Conservation (phyloP, 2,329 filamentous ascomycete species). For the Neonectria punicea region DNA sequence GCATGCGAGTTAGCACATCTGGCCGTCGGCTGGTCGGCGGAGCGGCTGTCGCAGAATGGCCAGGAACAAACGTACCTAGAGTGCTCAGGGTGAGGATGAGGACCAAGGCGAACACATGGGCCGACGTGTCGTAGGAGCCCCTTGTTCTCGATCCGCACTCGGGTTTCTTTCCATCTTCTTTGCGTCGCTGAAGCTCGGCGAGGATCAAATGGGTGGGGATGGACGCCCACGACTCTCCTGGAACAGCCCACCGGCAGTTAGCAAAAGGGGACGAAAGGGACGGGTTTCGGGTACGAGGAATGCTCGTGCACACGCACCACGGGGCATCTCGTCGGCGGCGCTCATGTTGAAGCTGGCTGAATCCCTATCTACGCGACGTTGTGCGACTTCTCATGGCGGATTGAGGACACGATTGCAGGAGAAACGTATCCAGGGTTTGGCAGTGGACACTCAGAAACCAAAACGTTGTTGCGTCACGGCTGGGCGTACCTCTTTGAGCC, state of each 20-base stretch:
- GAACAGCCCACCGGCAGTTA: constrained; percentile 24
- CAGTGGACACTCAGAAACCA: constrained; percentile 9
- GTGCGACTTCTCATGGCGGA: constrained; percentile 38
- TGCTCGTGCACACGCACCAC: constrained; percentile 29
- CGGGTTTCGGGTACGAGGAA: background rate
- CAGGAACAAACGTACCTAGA: constrained; percentile 54
- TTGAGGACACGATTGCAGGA: constrained; percentile 38
- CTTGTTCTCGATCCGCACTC: constrained; percentile 63
- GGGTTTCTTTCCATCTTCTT: constrained; percentile 55
- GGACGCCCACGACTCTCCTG: constrained; percentile 56
- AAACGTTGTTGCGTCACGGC: constrained; percentile 40
- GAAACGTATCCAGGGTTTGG: background rate
- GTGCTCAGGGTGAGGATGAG: constrained; percentile 72
- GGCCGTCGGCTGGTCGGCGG: background rate
- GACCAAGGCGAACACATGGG: constrained; percentile 75
- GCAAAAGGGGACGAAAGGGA: constrained; percentile 28
- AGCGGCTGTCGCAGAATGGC: background rate
- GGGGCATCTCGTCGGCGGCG: constrained; percentile 27
- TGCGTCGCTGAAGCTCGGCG: constrained; percentile 63
- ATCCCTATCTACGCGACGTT: constrained; percentile 34
- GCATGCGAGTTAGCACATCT: constrained; percentile 5
- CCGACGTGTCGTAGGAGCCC: constrained; percentile 71
- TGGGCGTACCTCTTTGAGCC: constrained; percentile 32
- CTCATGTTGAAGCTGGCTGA: constrained; percentile 32
- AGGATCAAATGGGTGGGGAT: constrained; percentile 63